Base-by-base conservation (phyloP, 768 basidiomycete species). In the Macrolepiota fuliginosa region DNA sequence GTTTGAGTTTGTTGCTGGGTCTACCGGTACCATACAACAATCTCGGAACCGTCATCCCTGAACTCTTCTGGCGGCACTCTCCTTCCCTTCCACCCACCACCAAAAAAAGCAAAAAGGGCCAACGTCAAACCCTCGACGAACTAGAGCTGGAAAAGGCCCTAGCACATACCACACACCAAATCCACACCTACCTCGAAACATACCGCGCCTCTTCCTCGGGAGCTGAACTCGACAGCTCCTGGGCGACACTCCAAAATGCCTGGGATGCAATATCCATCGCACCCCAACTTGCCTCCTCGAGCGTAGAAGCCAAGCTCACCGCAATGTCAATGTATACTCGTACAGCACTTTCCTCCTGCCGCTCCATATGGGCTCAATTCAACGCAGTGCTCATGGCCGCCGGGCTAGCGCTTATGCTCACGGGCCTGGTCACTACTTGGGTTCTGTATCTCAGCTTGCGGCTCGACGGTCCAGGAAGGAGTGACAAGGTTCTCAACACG, bases 21-120 rank as follows among this genome's bases (percentile, higher is more conserved):
- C 78, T 97, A 2, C 94, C 96, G 0, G 91, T 99, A 42, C 97
- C 97, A 0, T 98, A 90, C 77, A 97, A 96, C 73, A 98, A 96
- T 66, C 87, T 99, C 10, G 97, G 97, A 0, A 86, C 81, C 4
- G 76, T 97, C 62, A 92, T 99, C 32, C 96, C 97, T 0, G 96
- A 98, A 69, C 75, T 96, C 10, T 98, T 99, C 74, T 84, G 83
- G 77, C 81, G 83, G 52, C 78, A 79, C 53, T 63, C 65, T 37
- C 67, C 2, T 24, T 17, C 58, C 22, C 15, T 37, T 10, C 7
- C 27, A 15, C 37, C 46, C 29, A 24, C 42, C 39, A 40, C 42
- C n/a, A 45, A 45, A 19, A 22, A 45, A 2, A 2, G 7, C n/a
- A 19, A 6, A 17, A 45, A 19, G 19, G 10, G 10, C 7, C 1